Base-by-base conservation (phyloP, 2,329 filamentous ascomycete species). In the Pseudodiploospora longispora region DNA sequence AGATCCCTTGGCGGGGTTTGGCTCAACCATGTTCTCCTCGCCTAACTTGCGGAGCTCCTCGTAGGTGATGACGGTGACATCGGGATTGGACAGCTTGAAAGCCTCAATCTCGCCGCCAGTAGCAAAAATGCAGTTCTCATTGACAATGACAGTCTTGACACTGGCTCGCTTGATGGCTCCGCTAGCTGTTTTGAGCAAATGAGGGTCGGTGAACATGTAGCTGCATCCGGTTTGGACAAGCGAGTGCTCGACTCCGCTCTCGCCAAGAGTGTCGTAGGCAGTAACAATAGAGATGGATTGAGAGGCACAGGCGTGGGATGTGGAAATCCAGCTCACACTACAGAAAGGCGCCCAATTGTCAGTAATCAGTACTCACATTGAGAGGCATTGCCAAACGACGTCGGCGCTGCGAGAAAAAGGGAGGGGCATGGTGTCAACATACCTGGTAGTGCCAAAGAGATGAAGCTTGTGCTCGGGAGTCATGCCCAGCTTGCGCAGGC, bases 271-370 rank as follows among this genome's bases (percentile, higher is more conserved):
- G 64, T 96, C 90, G 66, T 96, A 96, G 41, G 90, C 89, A 38
- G 91, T 97, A 41, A 96, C 91, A 53, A 96, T 90, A 47, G 87
- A 81, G 62, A 96, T 80, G 37, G 87, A 90, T 66, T 97, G 91
- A 10, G 89, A 90, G 19, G 82, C 69, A 78, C 84, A 71, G 37
- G 68, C 76, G 62, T 94, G 87, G 38, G 90, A 85, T 56, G 86
- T 80, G 43, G 83, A 80, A 51, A 96, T 75, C 91, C 91, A 97
- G 67, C 87, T 78, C 41, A 81, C 76, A 63, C 85, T 88, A 44
- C 5, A 41, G 12, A 8, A 8, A 36, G 31, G 31, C 19, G 19
- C 19, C 19, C 29, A 7, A n/a, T 6, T 35, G 40, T 46, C 29
- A 46, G 40, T 40, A 30, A 27, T 19, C 5, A 31, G 7, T 28